Conservation (phyloP, 2,329 filamentous ascomycete genomes). For the Aspergillus sp. region DNA sequence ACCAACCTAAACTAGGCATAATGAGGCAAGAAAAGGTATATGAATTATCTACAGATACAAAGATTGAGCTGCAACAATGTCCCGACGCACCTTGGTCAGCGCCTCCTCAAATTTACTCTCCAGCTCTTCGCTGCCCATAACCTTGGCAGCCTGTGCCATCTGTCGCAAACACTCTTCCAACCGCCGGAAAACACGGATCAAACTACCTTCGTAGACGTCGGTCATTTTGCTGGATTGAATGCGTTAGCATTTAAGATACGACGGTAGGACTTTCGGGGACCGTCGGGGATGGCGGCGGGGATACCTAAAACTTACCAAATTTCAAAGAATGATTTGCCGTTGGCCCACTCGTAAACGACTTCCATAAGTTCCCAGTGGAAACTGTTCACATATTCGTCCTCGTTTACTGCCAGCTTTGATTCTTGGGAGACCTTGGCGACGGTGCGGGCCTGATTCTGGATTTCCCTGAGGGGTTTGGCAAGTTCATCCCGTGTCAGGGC, state of each 20-base stretch:
- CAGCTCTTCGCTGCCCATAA: slow-evolving; percentile 95
- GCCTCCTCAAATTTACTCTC: slow-evolving; percentile 86
- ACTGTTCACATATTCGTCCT: slow-evolving; percentile 82
- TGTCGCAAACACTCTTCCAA: slow-evolving; percentile 90
- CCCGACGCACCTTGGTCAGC: slow-evolving; percentile 76
- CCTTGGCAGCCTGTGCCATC: slow-evolving; percentile 91
- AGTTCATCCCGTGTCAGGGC: slow-evolving; percentile 69
- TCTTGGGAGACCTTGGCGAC: slow-evolving; percentile 93
- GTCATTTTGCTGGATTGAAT: slow-evolving; percentile 78
- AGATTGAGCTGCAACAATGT: slow-evolving; percentile 91
- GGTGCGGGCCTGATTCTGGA: slow-evolving; percentile 77
- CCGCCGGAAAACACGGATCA: slow-evolving; percentile 92
- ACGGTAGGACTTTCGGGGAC: not conserved
- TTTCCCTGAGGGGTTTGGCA: slow-evolving; percentile 75
- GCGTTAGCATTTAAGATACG: slow-evolving; percentile 1
- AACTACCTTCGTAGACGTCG: slow-evolving; percentile 90
- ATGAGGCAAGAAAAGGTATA: slow-evolving; percentile 3
- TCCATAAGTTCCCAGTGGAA: slow-evolving; percentile 98
- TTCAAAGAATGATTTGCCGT: slow-evolving; percentile 81
- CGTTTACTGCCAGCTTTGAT: slow-evolving; percentile 87
- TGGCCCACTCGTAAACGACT: slow-evolving; percentile 85
- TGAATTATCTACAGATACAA: slow-evolving; percentile 64
- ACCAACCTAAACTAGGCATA: not conserved
- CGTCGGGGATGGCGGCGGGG: not conserved
- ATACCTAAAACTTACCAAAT: slow-evolving; percentile 68